Percentiles rank a stretch among this genome's conserved stretches.
Evolutionary conservation across 2,329 filamentous ascomycete genomes (phyloP).

Genomic region (Plenodomus lindquistii): DNA sequence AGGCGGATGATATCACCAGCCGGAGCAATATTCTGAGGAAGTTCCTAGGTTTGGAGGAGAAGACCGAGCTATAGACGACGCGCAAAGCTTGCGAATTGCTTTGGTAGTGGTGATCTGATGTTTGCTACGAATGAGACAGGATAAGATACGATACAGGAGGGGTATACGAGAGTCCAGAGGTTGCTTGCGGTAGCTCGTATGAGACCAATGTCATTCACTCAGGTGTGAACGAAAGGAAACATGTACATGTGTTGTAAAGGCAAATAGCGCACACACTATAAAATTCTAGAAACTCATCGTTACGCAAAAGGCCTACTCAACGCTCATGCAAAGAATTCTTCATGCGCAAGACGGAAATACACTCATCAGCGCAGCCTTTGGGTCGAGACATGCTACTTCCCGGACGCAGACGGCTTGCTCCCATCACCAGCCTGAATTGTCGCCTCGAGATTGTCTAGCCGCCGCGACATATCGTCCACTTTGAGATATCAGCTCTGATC

Average conservation of each 20-base stretch:
- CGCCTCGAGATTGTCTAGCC: conserved; percentile 81
- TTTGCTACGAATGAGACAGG: conserved; percentile 2
- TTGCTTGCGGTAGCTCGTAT: too few relatives aligned
- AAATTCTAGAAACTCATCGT: neutral
- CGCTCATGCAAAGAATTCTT: too few relatives aligned
- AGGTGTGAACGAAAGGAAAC: too few relatives aligned
- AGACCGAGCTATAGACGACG: conserved; percentile 69
- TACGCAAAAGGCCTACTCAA: too few relatives aligned
- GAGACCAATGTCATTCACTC: too few relatives aligned
- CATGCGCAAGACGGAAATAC: too few relatives aligned
- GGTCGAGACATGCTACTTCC: conserved; percentile 16
- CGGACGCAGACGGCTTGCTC: conserved; percentile 29
- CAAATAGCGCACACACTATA: neutral
- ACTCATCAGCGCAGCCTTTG: neutral
- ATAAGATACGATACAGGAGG: neutral
- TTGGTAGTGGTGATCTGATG: neutral
- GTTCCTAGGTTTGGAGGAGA: conserved; percentile 67
- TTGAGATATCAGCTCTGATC: neutral
- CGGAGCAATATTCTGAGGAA: conserved; percentile 86
- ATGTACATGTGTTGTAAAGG: neutral
- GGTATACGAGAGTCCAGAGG: neutral
- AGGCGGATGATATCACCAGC: conserved; percentile 83
- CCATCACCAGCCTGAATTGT: conserved; percentile 64
- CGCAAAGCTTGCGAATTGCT: neutral
- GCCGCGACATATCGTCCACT: conserved; percentile 95